Evolutionary conservation across 2,329 filamentous ascomycete species (phyloP).

Genomic region (Trichoderma sp.): DNA sequence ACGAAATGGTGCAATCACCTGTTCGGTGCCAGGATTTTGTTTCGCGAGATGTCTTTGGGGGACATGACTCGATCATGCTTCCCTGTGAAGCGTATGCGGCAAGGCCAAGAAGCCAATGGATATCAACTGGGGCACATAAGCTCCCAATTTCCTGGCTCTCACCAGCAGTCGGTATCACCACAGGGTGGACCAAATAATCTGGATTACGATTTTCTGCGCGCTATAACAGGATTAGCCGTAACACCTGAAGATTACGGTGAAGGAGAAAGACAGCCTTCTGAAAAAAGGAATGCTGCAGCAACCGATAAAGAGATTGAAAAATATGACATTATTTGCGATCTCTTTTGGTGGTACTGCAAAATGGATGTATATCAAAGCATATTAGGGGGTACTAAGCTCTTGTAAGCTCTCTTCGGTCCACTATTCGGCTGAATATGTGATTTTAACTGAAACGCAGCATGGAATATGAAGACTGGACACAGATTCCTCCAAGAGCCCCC

Average conservation of each 20-base stretch:
- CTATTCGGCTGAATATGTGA: neutral
- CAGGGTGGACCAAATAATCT: constrained; percentile 38
- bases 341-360: constrained; percentile 96
- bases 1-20: constrained; percentile 95
- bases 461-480: constrained; percentile 79
- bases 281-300: constrained; percentile 32
- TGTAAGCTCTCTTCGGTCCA: constrained; percentile 62
- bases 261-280: constrained; percentile 36
- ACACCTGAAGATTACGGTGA: constrained; percentile 46
- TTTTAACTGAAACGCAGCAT: constrained; percentile 58
- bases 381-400: constrained; percentile 79
- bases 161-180: constrained; percentile 36
- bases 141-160: constrained; percentile 20
- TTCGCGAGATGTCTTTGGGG: constrained; percentile 79
- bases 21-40: constrained; percentile 78
- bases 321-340: constrained; percentile 79
- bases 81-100: constrained; percentile 56
- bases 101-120: constrained; percentile 26
- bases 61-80: constrained; percentile 74
- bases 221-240: constrained; percentile 47
- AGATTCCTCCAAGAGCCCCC: constrained; percentile 82
- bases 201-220: constrained; percentile 48
- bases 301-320: constrained; percentile 71
- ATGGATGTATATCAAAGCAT: constrained; percentile 93
- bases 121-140: constrained; percentile 12